Conservation (phyloP, 2,329 filamentous ascomycete genomes). For the Ophioceras dolichostomum region DNA sequence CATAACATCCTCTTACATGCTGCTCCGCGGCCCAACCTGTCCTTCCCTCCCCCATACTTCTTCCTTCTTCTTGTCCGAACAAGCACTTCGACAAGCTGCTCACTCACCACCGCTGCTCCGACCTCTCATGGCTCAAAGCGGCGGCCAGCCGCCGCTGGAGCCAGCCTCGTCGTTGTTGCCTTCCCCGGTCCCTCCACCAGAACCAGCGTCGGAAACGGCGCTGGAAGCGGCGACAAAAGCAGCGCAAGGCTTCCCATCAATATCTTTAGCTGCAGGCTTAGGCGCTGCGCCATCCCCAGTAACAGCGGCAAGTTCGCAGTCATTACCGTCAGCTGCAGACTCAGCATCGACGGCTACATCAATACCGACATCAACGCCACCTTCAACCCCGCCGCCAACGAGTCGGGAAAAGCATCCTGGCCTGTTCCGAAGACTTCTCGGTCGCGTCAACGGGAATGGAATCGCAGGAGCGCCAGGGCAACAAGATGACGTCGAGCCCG, state of each 20-base stretch:
- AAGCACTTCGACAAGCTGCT: conserved; percentile 3
- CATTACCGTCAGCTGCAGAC: conserved; percentile 4
- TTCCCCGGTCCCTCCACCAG: background rate
- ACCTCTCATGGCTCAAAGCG: conserved; percentile 15
- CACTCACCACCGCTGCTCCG: conserved; percentile 1
- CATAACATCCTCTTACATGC: background rate
- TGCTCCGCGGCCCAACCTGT: background rate
- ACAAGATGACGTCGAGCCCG: too few species aligned
- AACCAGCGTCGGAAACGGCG: background rate
- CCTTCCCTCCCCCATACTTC: background rate
- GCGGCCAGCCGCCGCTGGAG: conserved; percentile 7
- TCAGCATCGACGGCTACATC: conserved; percentile 3
- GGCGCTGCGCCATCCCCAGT: too few species aligned
- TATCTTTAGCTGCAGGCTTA: too few species aligned
- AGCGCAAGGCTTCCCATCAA: too few species aligned
- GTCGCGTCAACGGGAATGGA: background rate
- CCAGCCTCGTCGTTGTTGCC: conserved; percentile 5
- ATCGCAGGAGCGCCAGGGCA: too few species aligned
- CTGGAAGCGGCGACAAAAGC: too few species aligned
- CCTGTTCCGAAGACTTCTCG: conserved; percentile 7
- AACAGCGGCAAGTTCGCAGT: conserved; percentile 4
- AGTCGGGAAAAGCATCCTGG: conserved; percentile 5
- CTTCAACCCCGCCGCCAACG: background rate
- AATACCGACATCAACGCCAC: background rate
- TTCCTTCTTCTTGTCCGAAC: background rate